Evolutionary conservation across 768 basidiomycete genomes (phyloP).

Genomic region (Aureoboletus auriporus): DNA sequence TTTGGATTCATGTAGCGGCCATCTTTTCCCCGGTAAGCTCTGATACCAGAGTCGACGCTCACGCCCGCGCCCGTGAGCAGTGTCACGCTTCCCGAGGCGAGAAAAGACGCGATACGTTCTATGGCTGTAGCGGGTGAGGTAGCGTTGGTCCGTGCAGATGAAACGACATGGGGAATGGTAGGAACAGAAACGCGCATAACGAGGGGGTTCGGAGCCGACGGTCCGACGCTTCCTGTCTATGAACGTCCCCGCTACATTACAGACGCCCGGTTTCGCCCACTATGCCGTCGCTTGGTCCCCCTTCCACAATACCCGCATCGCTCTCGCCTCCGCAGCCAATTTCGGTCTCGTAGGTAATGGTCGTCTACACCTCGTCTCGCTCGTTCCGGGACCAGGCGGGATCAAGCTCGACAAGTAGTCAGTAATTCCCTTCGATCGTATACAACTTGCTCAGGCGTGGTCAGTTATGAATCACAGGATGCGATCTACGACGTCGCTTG

Average conservation of each 20-base stretch:
- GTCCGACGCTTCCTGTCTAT: background rate
- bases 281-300: conserved; percentile 83
- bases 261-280: conserved; percentile 83
- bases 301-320: conserved; percentile 70
- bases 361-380: conserved; percentile 65
- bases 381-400: conserved; percentile 42
- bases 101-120: conserved; percentile 59
- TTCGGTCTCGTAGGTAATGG: conserved; percentile 97
- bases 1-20: conserved; percentile 90
- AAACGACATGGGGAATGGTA: conserved; percentile 58
- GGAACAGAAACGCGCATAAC: conserved; percentile 77
- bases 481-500: conserved; percentile 89
- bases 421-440: conserved; percentile 26
- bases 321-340: conserved; percentile 83
- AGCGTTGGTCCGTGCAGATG: conserved; percentile 32
- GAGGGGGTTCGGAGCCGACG: too few species aligned
- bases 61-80: conserved; percentile 91
- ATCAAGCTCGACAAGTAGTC: conserved; percentile 67
- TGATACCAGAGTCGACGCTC: conserved; percentile 91
- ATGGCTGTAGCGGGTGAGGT: conserved; percentile 50
- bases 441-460: conserved; percentile 4
- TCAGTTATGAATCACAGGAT: conserved; percentile 86
- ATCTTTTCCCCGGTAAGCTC: conserved; percentile 86
- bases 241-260: conserved; percentile 43
- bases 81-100: conserved; percentile 65